A percentile compares a stretch with the other conserved stretches of the same genome.
phyloP scores from a whole-genome alignment of 495 filamentous ascomycete species.

The Hypoxylon lenormandii region DNA sequence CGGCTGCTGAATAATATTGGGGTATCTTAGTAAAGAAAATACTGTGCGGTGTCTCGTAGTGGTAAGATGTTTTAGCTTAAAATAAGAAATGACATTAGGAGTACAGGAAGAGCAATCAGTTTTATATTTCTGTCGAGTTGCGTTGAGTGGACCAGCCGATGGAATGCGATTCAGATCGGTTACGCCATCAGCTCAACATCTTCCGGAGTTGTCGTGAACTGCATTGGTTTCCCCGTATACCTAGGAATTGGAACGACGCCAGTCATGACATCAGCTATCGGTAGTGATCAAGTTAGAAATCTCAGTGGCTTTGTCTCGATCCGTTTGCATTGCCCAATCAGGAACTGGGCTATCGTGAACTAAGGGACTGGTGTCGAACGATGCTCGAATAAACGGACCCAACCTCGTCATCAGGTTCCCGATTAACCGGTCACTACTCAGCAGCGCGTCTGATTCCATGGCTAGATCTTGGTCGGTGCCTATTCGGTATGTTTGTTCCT shows the following conservation, averaged over 20 bases:
- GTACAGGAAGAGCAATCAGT: background rate
- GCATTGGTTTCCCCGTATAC: constrained; percentile 7
- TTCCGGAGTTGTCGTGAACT: constrained; percentile 13
- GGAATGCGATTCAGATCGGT: constrained; percentile 8
- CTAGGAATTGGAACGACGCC: constrained; percentile 5
- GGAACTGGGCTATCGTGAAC: constrained; percentile 20
- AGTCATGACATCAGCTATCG: constrained; percentile 43
- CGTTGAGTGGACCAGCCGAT: constrained; percentile 4
- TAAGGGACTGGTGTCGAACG: constrained; percentile 32
- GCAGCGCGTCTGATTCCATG: constrained; percentile 1
- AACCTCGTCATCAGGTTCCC: constrained; percentile 39
- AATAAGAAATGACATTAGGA: background rate
- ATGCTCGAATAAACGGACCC: constrained; percentile 19
- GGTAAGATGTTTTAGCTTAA: background rate
- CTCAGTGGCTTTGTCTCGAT: constrained; percentile 34
- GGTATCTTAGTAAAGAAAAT: background rate
- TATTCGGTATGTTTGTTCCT: constrained; percentile 10
- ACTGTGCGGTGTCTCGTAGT: too few relatives aligned
- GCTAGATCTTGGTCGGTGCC: constrained; percentile 29
- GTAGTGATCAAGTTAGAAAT: constrained; percentile 24
- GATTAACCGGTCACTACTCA: constrained; percentile 21
- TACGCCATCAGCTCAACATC: constrained; percentile 1
- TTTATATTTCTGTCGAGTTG: constrained; percentile 12
- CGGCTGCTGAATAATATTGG: background rate
- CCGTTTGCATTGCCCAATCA: constrained; percentile 40